Base-by-base conservation (phyloP, 176 grass and related monocot genomes). In the Elymus sibiricus region DNA sequence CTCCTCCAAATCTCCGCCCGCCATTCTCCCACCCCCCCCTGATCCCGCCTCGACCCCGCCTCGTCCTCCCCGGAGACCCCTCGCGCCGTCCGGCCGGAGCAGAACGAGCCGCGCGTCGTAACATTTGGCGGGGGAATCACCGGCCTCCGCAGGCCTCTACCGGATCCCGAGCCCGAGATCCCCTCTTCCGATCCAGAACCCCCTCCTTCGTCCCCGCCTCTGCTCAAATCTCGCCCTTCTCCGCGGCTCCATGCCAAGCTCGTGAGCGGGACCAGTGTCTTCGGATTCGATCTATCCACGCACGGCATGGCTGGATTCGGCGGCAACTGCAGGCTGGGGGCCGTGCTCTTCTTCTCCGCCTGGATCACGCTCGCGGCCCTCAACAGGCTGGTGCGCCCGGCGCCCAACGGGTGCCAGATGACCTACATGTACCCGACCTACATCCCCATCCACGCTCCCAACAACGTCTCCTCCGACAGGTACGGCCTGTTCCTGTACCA, bases 391-490 rank as follows among this genome's bases (percentile, higher is more conserved):
- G 70, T 99, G 47, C 93, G 88, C 43, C 92, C 94, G 12, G 82
- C 87, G 47, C 97, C 97, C 13, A 99, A 96, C 22, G 94, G 94
- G 9, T 96, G 97, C 74, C 31, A 84, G 2, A 99, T 99, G 97
- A 99, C 97, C 28, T 99, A 96, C 90, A 99, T 99, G 97, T 99
- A 99, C 76, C 97, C 97, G 26, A 96, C 94, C 84, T 99, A 99
- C 79, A 96, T 99, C 68, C 97, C 94, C 3, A 87, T 99, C 59
- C 59, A 90, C 31, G 74, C 90, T 6, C 94, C 97, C 55, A 82
- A 80, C 27, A 96, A 99, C 85, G 88, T 88, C 64, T 96, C 94
- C 27, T 94, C 88, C 5, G 90, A 93, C 44, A 96, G 92, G 58
- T 99, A 99, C 66, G 94, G 90, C 1, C 76, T 99, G 31, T 99